These are phyloP conservation scores for Prinsepia uniflora DNA, from an alignment of 306 rosid species.

Conservation along the genomic window DNA sequence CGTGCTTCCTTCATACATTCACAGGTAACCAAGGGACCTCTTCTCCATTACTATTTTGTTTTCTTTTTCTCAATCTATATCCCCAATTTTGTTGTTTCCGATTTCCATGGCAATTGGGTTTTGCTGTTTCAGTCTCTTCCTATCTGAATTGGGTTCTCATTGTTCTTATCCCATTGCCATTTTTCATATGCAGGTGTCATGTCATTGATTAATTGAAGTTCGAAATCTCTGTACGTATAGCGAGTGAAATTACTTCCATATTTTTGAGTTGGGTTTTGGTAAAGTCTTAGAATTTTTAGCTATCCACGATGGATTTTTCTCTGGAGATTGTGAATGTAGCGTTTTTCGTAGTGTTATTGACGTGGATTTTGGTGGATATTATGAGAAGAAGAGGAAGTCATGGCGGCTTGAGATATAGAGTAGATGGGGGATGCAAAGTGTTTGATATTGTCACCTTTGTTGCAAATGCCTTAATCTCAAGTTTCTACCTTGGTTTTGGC, in stretches of 20 bases:
- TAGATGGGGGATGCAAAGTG: constrained; percentile 8
- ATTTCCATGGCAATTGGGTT: not conserved
- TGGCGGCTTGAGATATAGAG: constrained; percentile 11
- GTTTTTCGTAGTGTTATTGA: constrained; percentile 42
- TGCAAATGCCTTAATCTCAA: constrained; percentile 35
- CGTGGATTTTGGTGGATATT: constrained; percentile 52
- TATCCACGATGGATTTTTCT: constrained; percentile 28
- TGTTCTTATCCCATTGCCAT: constrained; percentile 2
- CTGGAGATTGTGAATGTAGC: constrained; percentile 40
- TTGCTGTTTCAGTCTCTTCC: not conserved
- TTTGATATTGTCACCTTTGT: constrained; percentile 29
- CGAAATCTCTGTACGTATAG: not conserved
- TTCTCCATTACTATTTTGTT: not conserved
- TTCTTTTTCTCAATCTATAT: not conserved
- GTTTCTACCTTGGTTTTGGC: constrained; percentile 40
- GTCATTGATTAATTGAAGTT: not conserved
- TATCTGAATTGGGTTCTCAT: not conserved
- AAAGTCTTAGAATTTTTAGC: not conserved
- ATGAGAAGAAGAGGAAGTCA: constrained; percentile 24
- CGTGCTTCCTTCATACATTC: constrained; percentile 20
- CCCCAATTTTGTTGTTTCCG: not conserved
- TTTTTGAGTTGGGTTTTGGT: not conserved
- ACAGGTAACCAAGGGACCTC: constrained; percentile 1
- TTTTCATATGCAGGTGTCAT: constrained; percentile 11
- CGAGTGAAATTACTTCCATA: not conserved